These are phyloP conservation scores for Colletotrichum endophyticum DNA, from an alignment of 2,329 filamentous ascomycete species.

Conservation along the genomic window DNA sequence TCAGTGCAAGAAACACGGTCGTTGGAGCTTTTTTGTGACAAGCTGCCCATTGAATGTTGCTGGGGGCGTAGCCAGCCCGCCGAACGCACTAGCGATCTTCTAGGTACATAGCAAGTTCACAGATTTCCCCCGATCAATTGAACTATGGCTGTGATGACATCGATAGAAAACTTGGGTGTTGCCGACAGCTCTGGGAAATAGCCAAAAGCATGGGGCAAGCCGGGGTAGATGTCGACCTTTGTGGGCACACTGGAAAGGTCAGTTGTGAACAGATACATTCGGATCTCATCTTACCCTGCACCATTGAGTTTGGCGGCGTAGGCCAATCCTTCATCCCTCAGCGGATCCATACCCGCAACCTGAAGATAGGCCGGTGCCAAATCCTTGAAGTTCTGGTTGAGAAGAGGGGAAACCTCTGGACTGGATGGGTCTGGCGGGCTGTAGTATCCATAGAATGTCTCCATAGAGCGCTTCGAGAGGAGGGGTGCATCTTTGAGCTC, in stretches of 20 bases:
- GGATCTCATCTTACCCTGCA: background rate
- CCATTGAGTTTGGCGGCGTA: background rate
- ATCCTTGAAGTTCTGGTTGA: background rate
- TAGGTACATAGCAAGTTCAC: background rate
- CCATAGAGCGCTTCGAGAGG: background rate
- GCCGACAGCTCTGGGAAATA: background rate
- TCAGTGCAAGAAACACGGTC: background rate
- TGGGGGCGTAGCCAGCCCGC: background rate
- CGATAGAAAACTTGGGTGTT: background rate
- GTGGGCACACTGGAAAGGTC: background rate
- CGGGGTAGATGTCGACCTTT: background rate
- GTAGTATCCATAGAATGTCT: background rate
- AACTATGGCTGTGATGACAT: background rate
- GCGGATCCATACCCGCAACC: background rate
- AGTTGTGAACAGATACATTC: rapidly evolving
- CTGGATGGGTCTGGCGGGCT: background rate
- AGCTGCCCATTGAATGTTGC: background rate
- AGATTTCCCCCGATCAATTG: background rate
- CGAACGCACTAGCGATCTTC: background rate
- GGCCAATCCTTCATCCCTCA: background rate
- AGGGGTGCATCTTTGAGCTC: background rate
- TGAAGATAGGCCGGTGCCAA: background rate
- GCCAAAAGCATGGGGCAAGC: background rate
- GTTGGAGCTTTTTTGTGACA: background rate
- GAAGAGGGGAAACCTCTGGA: background rate